Percentiles rank a stretch among this genome's conserved stretches.
Evolutionary conservation across 805 yeast species (phyloP).

Genomic region (Candida alai): DNA sequence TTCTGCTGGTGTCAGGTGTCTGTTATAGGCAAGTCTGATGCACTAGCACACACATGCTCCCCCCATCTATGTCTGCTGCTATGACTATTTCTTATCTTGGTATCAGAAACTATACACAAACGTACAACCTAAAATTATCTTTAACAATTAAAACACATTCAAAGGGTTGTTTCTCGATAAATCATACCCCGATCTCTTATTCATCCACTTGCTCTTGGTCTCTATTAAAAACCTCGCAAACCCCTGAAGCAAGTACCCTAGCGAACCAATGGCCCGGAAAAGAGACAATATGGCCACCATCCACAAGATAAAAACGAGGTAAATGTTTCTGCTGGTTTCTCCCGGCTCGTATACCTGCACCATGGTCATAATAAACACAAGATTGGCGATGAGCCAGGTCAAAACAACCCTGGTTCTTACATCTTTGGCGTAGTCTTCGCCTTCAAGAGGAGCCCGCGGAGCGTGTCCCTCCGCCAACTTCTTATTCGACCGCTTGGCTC

Average conservation of each 20-base stretch:
- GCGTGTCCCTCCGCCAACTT: slow-evolving; percentile 36
- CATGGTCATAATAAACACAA: slow-evolving; percentile 80
- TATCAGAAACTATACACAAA: too few species aligned
- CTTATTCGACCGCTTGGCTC: slow-evolving; percentile 64
- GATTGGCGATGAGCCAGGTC: slow-evolving; percentile 84
- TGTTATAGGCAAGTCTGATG: too few species aligned
- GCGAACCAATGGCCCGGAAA: slow-evolving; percentile 80
- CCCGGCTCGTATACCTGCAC: slow-evolving; percentile 75
- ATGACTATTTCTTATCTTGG: too few species aligned
- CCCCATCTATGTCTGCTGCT: too few species aligned
- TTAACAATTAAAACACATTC: too few species aligned
- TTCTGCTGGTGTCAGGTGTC: too few species aligned
- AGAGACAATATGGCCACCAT: slow-evolving; percentile 82
- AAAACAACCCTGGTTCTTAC: slow-evolving; percentile 94
- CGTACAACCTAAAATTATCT: too few species aligned
- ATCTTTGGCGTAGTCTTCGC: slow-evolving; percentile 90
- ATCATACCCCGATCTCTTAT: slow-evolving; percentile 36
- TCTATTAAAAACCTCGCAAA: slow-evolving; percentile 36
- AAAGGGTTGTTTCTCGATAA: slow-evolving; percentile 31
- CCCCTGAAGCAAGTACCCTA: slow-evolving; percentile 54
- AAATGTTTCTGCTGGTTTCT: slow-evolving; percentile 56
- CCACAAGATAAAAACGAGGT: slow-evolving; percentile 85
- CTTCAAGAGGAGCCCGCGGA: slow-evolving; percentile 26
- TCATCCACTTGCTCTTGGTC: slow-evolving; percentile 38
- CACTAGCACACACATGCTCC: too few species aligned